A percentile compares a stretch with the other conserved stretches of the same genome.
phyloP scores from a whole-genome alignment of 208 protist genomes.

The Trypanosoma platydactyli region DNA sequence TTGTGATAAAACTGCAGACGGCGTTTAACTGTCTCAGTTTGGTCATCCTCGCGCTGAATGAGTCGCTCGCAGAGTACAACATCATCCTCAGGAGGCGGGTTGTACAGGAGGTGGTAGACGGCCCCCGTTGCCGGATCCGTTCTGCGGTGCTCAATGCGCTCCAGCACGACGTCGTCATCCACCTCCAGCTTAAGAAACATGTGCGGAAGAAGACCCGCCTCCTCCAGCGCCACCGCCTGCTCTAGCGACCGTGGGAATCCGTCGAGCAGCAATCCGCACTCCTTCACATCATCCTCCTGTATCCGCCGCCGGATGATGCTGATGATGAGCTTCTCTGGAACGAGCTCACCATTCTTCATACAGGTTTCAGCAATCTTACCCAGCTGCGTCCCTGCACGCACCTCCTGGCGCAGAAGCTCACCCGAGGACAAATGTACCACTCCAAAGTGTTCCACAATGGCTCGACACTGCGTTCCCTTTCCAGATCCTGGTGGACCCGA shows the following conservation, averaged over 20 bases:
- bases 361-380: constrained; percentile 61
- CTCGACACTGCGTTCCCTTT: constrained; percentile 76
- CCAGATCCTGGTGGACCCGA: constrained; percentile 78
- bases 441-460: constrained; percentile 41
- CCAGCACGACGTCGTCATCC: constrained; percentile 68
- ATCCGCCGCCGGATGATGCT: constrained; percentile 70
- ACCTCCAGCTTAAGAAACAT: constrained; percentile 72
- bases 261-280: constrained; percentile 90
- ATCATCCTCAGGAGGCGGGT: constrained; percentile 79
- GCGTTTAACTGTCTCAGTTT: constrained; percentile 52
- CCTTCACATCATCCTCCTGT: constrained; percentile 56
- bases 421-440: constrained; percentile 86
- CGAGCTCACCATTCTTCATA: constrained; percentile 69
- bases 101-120: constrained; percentile 90
- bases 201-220: constrained; percentile 59
- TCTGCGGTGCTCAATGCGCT: constrained; percentile 86
- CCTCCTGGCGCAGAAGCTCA: constrained; percentile 79
- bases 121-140: constrained; percentile 77
- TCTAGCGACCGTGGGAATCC: constrained; percentile 86
- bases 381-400: constrained; percentile 47
- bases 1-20: constrained; percentile 81
- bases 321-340: constrained; percentile 77
- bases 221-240: constrained; percentile 81
- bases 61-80: constrained; percentile 72
- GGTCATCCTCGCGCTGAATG: constrained; percentile 85